phyloP scores from a whole-genome alignment of 2,329 filamentous ascomycete genomes.

The Penicillium expansum region DNA sequence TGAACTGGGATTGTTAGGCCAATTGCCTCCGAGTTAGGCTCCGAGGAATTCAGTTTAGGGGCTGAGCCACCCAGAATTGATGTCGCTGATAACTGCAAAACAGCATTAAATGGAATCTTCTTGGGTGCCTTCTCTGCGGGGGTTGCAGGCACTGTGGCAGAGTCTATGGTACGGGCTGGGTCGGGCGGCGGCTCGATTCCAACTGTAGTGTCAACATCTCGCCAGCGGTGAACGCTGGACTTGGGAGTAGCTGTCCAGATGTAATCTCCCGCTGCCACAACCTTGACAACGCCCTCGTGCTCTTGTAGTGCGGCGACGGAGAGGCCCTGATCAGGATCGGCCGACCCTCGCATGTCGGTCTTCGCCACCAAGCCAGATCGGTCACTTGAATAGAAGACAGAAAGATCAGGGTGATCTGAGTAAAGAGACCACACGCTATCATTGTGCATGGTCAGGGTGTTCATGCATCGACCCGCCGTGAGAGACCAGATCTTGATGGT shows the following conservation, averaged over 20 bases:
- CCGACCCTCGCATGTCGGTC: slow-evolving; percentile 77
- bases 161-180: slow-evolving; percentile 45
- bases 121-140: slow-evolving; percentile 35
- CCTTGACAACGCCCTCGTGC: slow-evolving; percentile 66
- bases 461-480: slow-evolving; percentile 91
- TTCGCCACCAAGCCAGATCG: slow-evolving; percentile 92
- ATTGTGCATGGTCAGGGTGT: slow-evolving; percentile 98
- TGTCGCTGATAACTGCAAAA: slow-evolving; percentile 80
- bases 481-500: slow-evolving; percentile 98
- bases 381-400: slow-evolving; percentile 92
- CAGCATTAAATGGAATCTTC: slow-evolving; percentile 72
- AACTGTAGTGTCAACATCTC: slow-evolving; percentile 74
- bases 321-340: slow-evolving; percentile 80
- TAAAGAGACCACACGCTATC: slow-evolving; percentile 96
- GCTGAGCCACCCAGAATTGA: slow-evolving; percentile 63
- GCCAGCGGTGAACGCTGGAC: slow-evolving; percentile 91
- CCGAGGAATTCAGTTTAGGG: slow-evolving; percentile 50
- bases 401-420: slow-evolving; percentile 79
- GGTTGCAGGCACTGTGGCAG: slow-evolving; percentile 15
- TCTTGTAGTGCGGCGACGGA: slow-evolving; percentile 91
- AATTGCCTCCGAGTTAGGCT: slow-evolving; percentile 51
- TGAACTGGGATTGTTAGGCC: slow-evolving; percentile 62
- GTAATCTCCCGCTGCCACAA: slow-evolving; percentile 65
- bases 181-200: slow-evolving; percentile 57
- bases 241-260: slow-evolving; percentile 89